Percentiles rank a stretch among this genome's conserved stretches.
Conservation (phyloP, 78 protist genomes). For the Dictyostelium purpureum region DNA sequence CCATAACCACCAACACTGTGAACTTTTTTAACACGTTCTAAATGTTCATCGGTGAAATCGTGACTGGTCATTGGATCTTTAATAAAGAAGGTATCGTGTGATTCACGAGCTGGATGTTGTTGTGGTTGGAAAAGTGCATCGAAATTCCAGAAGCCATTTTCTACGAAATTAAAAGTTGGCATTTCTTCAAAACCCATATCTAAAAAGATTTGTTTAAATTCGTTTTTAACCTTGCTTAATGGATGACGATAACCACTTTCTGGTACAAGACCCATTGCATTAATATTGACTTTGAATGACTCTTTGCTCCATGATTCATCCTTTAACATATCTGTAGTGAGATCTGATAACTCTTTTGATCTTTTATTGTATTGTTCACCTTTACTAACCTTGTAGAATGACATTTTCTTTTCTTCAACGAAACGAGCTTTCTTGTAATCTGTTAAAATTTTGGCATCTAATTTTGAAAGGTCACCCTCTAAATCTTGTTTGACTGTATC, state of each 20-base stretch:
- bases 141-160: slow-evolving; percentile 99
- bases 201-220: slow-evolving; percentile 96
- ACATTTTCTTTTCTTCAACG: slow-evolving; percentile 18
- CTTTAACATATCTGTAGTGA: slow-evolving; percentile 82
- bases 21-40: slow-evolving; percentile 88
- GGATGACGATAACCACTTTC: slow-evolving; percentile 96
- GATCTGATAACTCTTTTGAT: slow-evolving; percentile 66
- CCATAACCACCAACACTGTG: slow-evolving; percentile 96
- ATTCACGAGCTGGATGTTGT: slow-evolving; percentile 99
- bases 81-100: slow-evolving; percentile 99
- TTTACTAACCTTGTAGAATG: slow-evolving; percentile 15
- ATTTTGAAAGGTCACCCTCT: background rate
- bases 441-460: background rate
- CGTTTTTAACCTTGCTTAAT: slow-evolving; percentile 93
- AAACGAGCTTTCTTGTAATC: slow-evolving; percentile 28
- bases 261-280: slow-evolving; percentile 41
- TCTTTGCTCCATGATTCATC: slow-evolving; percentile 54
- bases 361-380: slow-evolving; percentile 59
- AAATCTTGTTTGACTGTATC: slow-evolving; percentile 25
- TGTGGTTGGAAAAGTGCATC: slow-evolving; percentile 99
- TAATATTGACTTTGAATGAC: slow-evolving; percentile 37
- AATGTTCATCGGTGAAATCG: slow-evolving; percentile 92
- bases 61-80: slow-evolving; percentile 62
- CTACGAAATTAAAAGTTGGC: slow-evolving; percentile 96
- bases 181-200: slow-evolving; percentile 99